These are phyloP conservation scores for Kodamaea neixiangensis DNA, from an alignment of 805 yeast species.

Conservation along the genomic window DNA sequence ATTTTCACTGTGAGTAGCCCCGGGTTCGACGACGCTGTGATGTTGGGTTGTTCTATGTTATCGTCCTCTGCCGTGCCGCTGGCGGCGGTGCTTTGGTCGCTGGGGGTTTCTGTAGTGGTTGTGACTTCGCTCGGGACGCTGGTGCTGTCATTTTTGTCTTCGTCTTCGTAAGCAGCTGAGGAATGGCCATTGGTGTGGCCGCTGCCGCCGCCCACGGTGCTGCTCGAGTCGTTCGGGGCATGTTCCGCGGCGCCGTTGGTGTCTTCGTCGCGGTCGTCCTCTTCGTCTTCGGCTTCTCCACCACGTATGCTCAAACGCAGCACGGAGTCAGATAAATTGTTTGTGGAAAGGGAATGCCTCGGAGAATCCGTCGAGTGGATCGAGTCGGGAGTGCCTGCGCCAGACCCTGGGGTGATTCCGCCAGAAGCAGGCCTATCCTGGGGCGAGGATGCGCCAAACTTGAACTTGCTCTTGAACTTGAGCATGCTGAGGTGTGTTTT, in stretches of 20 bases:
- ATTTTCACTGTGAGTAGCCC: conserved; percentile 79
- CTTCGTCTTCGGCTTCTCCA: neutral
- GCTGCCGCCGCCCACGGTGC: neutral
- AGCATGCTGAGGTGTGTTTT: conserved; percentile 18
- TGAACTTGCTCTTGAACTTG: conserved; percentile 32
- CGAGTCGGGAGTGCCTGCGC: conserved; percentile 16
- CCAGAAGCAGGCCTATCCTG: conserved; percentile 1
- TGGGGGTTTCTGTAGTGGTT: neutral
- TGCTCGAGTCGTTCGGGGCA: neutral
- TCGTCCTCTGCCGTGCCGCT: conserved; percentile 4
- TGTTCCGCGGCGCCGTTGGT: neutral
- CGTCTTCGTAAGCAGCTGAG: neutral
- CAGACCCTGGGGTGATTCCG: conserved; percentile 8
- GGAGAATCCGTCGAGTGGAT: conserved; percentile 26
- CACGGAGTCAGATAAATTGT: conserved; percentile 24
- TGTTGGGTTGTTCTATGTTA: neutral
- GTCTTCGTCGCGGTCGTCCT: neutral
- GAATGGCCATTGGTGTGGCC: neutral
- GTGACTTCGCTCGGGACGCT: neutral
- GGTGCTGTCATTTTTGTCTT: neutral
- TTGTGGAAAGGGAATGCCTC: conserved; percentile 24
- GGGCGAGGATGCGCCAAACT: conserved; percentile 24
- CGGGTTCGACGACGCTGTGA: conserved; percentile 37
- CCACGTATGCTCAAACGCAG: conserved; percentile 20
- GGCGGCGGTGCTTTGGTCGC: neutral